Base-by-base conservation (phyloP, 495 filamentous ascomycete species). In the Staphylotrichum tortipilum region DNA sequence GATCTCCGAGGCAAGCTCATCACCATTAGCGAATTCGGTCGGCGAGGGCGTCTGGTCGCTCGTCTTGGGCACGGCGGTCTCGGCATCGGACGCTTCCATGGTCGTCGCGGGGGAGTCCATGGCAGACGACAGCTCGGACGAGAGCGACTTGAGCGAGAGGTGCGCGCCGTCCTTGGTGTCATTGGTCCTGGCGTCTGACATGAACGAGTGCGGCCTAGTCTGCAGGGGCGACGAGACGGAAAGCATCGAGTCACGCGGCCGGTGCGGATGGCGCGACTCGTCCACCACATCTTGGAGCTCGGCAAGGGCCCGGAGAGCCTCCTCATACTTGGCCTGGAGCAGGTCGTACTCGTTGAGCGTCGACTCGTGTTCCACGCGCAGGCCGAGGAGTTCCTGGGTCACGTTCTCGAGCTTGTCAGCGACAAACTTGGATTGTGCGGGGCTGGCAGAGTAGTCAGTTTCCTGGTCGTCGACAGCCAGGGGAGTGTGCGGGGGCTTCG, bases 91-190 rank as follows among this genome's bases (percentile, higher is more conserved):
- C 22, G 43, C 50, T 22, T 73, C 73, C 58, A 82, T 76, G 60
- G 73, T 71, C 58, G 81, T 81, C 63, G 77, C 75, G 57, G 79
- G 82, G 63, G 87, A 89, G 64, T 84, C 88, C 81, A 84, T 86
- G 80, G 76, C 88, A 73, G 84, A 96, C 71, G 88, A 95, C 68
- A 95, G 82, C 69, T 96, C 90, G 80, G 89, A 90, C 53, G 87
- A 95, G 63, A 96, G 87, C 68, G 90, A 95, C 66, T 85, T 89
- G 79, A 88, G 88, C 76, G 85, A 86, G 61, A 78, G 82, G 71
- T 86, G 87, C 69, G 74, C 83, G 71, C 81, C 84, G 75, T 80
- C 76, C 66, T 81, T 90, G 64, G 77, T 75, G 58, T 83, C 84
- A 71, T 78, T 83, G 71, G 83, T 79, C 74, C 81, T 82, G 67